Conservation (phyloP, 257 asterid genomes). For the Rauvolfia tetraphylla region DNA sequence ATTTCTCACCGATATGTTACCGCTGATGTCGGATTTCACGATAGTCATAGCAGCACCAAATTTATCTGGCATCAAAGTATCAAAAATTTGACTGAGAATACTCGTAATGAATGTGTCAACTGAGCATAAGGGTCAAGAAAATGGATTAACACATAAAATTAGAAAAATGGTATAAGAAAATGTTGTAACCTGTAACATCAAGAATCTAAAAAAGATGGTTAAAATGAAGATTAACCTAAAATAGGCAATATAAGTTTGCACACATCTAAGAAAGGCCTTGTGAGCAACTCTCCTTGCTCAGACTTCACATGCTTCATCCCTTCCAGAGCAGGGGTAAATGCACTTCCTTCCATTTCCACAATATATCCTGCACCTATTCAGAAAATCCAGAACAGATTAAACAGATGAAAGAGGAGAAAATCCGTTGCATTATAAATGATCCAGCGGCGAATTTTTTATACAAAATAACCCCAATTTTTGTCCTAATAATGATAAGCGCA, state of each 20-base stretch:
- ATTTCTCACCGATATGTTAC: slow-evolving; percentile 64
- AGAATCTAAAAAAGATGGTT: not conserved
- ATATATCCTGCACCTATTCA: not conserved
- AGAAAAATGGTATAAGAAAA: too few relatives aligned
- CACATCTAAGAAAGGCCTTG: slow-evolving; percentile 73
- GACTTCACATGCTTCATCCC: slow-evolving; percentile 64
- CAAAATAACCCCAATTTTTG: not conserved
- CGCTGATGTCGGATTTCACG: slow-evolving; percentile 70
- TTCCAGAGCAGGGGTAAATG: slow-evolving; percentile 60
- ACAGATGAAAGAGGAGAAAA: not conserved
- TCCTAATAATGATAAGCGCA: not conserved
- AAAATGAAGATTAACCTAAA: slow-evolving; percentile 47
- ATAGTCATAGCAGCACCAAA: slow-evolving; percentile 78
- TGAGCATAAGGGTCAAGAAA: not conserved
- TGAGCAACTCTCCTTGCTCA: slow-evolving; percentile 61
- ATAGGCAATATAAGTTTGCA: slow-evolving; percentile 80
- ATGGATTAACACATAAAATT: not conserved
- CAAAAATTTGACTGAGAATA: not conserved
- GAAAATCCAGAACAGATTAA: not conserved
- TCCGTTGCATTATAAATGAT: too few relatives aligned
- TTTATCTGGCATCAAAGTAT: slow-evolving; percentile 50
- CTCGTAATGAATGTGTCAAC: not conserved
- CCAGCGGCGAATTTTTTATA: too few relatives aligned
- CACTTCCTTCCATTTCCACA: slow-evolving; percentile 48
- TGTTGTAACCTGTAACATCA: not conserved